Percentiles rank a stretch among this genome's conserved stretches.
phyloP scores from a whole-genome alignment of 208 protist species.

The Tritrichomonas musculus region DNA sequence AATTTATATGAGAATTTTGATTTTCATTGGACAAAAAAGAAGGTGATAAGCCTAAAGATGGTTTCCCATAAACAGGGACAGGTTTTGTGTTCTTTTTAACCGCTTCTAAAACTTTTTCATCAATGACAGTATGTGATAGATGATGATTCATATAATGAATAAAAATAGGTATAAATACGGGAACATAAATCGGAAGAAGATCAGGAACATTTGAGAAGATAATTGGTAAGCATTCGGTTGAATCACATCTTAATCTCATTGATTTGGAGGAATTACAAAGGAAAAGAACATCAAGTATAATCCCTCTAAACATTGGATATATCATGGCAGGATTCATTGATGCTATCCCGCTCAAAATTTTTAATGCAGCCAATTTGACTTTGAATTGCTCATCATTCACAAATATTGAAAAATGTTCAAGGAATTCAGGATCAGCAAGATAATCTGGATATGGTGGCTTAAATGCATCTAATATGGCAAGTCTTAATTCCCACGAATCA shows the following conservation, averaged over 20 bases:
- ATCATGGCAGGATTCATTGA: neutral
- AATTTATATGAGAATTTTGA: neutral
- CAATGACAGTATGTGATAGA: neutral
- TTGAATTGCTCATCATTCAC: neutral
- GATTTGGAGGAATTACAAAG: neutral
- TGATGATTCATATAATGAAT: neutral
- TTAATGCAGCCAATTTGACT: neutral
- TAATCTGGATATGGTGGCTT: neutral
- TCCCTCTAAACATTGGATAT: constrained; percentile 4
- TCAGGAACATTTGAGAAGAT: neutral
- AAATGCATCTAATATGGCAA: neutral
- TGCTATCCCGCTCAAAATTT: neutral
- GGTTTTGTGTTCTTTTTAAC: too few relatives aligned
- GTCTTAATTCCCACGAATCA: neutral
- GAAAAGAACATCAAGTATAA: neutral
- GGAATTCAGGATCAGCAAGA: neutral
- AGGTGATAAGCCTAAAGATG: too few relatives aligned
- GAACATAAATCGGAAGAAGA: neutral
- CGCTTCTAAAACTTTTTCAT: neutral
- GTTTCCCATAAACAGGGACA: too few relatives aligned
- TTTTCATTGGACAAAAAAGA: neutral
- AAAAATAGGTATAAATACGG: neutral
- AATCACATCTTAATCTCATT: neutral
- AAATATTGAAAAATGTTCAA: neutral
- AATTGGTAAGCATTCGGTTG: neutral